A percentile compares a stretch with the other conserved stretches of the same genome.
Conservation (phyloP, 2,329 filamentous ascomycete species). For the Parascedosporium putredinis region DNA sequence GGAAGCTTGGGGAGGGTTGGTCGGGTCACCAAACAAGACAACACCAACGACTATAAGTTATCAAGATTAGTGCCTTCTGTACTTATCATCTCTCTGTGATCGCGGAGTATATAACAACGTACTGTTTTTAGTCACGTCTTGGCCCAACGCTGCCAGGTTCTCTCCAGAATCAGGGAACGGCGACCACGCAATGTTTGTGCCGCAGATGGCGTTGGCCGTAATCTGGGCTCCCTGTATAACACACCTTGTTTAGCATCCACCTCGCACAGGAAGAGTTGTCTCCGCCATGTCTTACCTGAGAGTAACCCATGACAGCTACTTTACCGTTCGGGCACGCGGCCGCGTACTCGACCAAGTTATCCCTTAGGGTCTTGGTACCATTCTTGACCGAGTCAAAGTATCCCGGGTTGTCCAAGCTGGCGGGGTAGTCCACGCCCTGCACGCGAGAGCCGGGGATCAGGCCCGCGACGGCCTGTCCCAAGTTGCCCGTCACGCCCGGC, state of each 20-base stretch:
- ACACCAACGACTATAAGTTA: constrained; percentile 25
- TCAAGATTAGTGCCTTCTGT: background rate
- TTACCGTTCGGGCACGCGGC: constrained; percentile 26
- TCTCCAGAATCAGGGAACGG: constrained; percentile 9
- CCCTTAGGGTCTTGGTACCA: constrained; percentile 21
- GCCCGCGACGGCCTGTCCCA: constrained; percentile 22
- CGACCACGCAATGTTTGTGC: constrained; percentile 16
- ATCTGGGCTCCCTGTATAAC: constrained; percentile 27
- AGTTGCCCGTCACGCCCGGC: constrained; percentile 21
- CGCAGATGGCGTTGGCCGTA: constrained; percentile 26
- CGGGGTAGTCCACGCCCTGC: constrained; percentile 27
- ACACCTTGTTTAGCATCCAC: background rate
- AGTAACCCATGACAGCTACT: constrained; percentile 31
- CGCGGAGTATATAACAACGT: too few relatives aligned
- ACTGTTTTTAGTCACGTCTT: constrained; percentile 20
- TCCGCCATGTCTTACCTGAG: constrained; percentile 21
- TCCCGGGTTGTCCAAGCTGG: constrained; percentile 19
- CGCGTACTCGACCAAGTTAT: constrained; percentile 21
- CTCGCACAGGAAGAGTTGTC: too few relatives aligned
- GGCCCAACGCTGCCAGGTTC: constrained; percentile 16
- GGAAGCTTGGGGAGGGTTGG: constrained; percentile 23
- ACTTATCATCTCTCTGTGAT: too few relatives aligned
- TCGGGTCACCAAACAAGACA: constrained; percentile 30
- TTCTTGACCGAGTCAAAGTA: constrained; percentile 25
- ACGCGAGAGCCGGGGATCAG: constrained; percentile 24